A percentile compares a stretch with the other conserved stretches of the same genome.
Conservation (phyloP, 108 stramenopile genomes). For the Cyclotella distinguenda region DNA sequence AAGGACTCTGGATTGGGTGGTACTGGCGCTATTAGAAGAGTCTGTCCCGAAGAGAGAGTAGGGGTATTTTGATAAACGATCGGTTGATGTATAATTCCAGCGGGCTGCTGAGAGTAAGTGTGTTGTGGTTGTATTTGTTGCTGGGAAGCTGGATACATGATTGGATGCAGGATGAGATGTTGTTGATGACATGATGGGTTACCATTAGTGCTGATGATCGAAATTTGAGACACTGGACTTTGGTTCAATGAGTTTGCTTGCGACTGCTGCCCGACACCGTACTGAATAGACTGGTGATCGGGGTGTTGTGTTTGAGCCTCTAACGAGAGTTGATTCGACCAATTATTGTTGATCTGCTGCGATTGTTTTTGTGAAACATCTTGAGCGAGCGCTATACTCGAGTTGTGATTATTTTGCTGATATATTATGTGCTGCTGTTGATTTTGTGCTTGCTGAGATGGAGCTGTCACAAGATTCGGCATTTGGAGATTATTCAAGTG, state of each 20-base stretch:
- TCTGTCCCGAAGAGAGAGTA: not conserved
- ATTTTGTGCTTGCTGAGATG: constrained; percentile 2
- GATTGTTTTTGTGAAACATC: not conserved
- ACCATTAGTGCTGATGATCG: not conserved
- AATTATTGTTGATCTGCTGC: constrained; percentile 3
- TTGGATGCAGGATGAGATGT: constrained; percentile 5
- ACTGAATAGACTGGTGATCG: not conserved
- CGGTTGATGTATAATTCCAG: constrained; percentile 29
- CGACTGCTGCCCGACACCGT: not conserved
- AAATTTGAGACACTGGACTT: constrained; percentile 1
- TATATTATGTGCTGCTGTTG: not conserved
- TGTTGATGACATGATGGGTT: constrained; percentile 2
- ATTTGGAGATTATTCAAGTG: constrained; percentile 2
- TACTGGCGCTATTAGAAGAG: not conserved
- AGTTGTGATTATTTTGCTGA: not conserved
- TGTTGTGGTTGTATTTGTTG: constrained; percentile 6
- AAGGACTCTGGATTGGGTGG: not conserved
- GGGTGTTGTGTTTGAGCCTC: not conserved
- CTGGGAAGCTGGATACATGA: not conserved
- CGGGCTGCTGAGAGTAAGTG: constrained; percentile 8
- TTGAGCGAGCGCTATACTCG: not conserved
- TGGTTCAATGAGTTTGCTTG: not conserved
- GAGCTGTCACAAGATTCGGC: not conserved
- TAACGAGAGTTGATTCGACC: not conserved
- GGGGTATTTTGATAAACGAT: constrained; percentile 6